These are phyloP conservation scores for Macrophomina tecta DNA, from an alignment of 2,329 filamentous ascomycete genomes.

Conservation along the genomic window DNA sequence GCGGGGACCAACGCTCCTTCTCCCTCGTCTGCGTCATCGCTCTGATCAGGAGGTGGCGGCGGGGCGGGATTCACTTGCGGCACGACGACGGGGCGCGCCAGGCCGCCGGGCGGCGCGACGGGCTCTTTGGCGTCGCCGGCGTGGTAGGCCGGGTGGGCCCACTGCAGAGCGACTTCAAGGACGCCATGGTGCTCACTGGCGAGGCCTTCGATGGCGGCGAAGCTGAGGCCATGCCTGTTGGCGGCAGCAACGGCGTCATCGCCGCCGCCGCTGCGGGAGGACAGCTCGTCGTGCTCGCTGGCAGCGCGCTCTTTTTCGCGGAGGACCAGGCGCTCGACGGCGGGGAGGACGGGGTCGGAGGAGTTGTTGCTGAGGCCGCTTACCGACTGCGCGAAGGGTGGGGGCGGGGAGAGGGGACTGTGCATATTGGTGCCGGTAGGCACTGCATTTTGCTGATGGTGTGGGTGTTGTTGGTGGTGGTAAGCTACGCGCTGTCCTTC, in stretches of 20 bases:
- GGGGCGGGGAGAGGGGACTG: slow-evolving; percentile 2
- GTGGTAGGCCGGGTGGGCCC: slow-evolving; percentile 17
- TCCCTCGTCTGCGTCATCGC: background rate
- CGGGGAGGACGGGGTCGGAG: slow-evolving; percentile 5
- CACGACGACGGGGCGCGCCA: background rate
- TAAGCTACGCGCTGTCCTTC: background rate
- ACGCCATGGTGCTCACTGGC: slow-evolving; percentile 14
- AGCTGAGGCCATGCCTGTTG: background rate
- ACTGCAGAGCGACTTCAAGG: slow-evolving; percentile 14
- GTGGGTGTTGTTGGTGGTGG: background rate
- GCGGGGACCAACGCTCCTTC: background rate
- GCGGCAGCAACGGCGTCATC: too few species aligned
- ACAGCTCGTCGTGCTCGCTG: slow-evolving; percentile 8
- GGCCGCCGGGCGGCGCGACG: slow-evolving; percentile 28
- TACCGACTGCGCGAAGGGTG: background rate
- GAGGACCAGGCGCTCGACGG: slow-evolving; percentile 10
- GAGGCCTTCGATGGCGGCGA: slow-evolving; percentile 17
- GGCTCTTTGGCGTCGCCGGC: slow-evolving; percentile 5
- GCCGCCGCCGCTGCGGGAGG: too few species aligned
- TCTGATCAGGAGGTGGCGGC: background rate
- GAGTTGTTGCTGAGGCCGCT: background rate
- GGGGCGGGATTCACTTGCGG: background rate
- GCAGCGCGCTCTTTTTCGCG: slow-evolving; percentile 21
- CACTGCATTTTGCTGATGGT: background rate
- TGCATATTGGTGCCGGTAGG: background rate